phyloP scores from a whole-genome alignment of 495 filamentous ascomycete species.

The Xylaria nigripes region DNA sequence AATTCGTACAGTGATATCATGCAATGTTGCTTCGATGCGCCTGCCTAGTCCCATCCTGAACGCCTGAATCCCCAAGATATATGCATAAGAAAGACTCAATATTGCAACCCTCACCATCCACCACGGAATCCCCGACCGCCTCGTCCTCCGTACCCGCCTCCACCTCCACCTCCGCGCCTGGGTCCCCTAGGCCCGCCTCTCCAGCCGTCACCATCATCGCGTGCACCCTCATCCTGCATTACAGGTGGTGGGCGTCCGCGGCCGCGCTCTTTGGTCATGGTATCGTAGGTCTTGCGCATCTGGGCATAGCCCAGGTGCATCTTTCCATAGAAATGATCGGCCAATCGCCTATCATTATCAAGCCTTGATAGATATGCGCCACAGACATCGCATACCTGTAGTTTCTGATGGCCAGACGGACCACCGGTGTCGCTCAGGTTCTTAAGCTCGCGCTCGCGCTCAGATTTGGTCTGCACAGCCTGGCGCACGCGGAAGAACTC shows the following conservation, averaged over 20 bases:
- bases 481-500: conserved; percentile 79
- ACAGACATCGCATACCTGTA: conserved; percentile 98
- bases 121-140: conserved; percentile 37
- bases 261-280: conserved; percentile 77
- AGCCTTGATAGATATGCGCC: conserved; percentile 82
- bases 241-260: conserved; percentile 52
- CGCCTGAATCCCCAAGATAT: conserved; percentile 21
- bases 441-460: conserved; percentile 84
- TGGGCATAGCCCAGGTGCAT: conserved; percentile 98
- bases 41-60: conserved; percentile 11
- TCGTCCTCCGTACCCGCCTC: conserved; percentile 18
- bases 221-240: conserved; percentile 44
- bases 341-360: conserved; percentile 87
- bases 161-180: conserved; percentile 33
- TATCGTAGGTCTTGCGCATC: conserved; percentile 87
- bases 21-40: conserved; percentile 9
- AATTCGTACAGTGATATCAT: conserved; percentile 12
- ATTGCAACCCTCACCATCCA: conserved; percentile 30
- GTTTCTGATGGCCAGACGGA: conserved; percentile 89
- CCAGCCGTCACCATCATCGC: conserved; percentile 47
- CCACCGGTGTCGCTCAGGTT: conserved; percentile 84
- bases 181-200: conserved; percentile 38
- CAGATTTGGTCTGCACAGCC: conserved; percentile 72
- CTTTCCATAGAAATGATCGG: conserved; percentile 98
- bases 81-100: conserved; percentile 1